Evolutionary conservation across 2,329 filamentous ascomycete species (phyloP), one percentile per base, ranked within the genome.

Genomic region (Trichoderma asperellum): DNA sequence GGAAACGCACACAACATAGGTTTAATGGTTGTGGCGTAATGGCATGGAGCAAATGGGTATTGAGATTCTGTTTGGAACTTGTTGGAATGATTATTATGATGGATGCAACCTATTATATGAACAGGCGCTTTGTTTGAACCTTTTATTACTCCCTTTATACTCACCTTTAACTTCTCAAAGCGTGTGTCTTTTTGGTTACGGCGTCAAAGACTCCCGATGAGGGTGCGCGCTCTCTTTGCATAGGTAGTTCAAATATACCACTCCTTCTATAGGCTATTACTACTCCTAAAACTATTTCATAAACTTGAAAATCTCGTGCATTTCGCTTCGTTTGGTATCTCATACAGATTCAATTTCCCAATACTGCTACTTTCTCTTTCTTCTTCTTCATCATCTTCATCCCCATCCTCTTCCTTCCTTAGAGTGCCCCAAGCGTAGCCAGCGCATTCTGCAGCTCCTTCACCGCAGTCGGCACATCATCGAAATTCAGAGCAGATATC

Each of bases 401-500:
- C 37, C 37, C 6, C 16, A 18, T 40, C 43, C 27, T 29, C 29
- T 21, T 35, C 5, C 16, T 16, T 35, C 34, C 34, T 49, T 60
- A 81, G 62, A 76, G 76, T 14, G 89, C 91, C 2, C 93, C 93
- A 60, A 97, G 81, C 21, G 84, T 81, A 68, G 87, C 83, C 71
- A 99, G 81, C 3, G 96, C 96, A 70, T 88, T 89, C 64, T 88
- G 88, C 71, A 99, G 79, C 77, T 99, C 94, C 75, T 90, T 90
- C 5, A 98, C 90, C 0, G 96, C 96, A 0, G 96, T 99, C 1
- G 90, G 85, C 1, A 97, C 92, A 78, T 99, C 96, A 74, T 99
- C 96, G 79, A 99, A 99, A 75, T 97, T 97, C 59, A 99, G 82
- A 0, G 96, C 96, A 12, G 94, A 97, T 53, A 98, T 97, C 0